Conservation (phyloP, 495 filamentous ascomycete species). For the Parathielavia appendiculata region DNA sequence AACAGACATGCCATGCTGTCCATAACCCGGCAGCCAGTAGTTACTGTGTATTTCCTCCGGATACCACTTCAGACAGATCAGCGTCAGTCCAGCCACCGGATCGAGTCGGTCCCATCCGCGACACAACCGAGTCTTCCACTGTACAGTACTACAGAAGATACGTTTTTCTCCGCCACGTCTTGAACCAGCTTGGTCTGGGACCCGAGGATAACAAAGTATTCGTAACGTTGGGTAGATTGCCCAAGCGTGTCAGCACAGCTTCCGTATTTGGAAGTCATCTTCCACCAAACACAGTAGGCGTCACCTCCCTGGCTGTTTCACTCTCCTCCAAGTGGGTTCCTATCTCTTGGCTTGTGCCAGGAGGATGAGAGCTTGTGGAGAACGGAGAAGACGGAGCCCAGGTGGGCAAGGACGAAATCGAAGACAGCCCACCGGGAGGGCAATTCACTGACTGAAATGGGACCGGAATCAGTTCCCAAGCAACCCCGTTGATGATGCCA, state of each 20-base stretch:
- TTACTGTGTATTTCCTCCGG: neutral
- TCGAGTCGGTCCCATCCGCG: constrained; percentile 1
- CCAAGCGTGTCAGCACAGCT: neutral
- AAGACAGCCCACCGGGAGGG: too few species aligned
- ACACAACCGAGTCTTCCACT: constrained; percentile 2
- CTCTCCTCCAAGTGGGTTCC: too few species aligned
- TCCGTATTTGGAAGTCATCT: neutral
- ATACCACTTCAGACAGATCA: neutral
- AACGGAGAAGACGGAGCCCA: too few species aligned
- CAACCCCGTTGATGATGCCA: neutral
- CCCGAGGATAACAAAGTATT: neutral
- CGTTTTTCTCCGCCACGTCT: neutral
- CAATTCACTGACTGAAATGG: neutral
- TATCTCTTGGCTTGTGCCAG: neutral
- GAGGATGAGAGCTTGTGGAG: neutral
- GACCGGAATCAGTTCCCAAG: neutral
- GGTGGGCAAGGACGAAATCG: neutral
- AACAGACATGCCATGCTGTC: neutral
- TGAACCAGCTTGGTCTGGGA: neutral
- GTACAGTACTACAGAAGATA: neutral
- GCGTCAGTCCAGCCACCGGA: neutral
- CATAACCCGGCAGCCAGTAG: too few species aligned
- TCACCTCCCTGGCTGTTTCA: neutral
- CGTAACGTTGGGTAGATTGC: neutral
- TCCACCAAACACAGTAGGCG: neutral